Conservation (phyloP, 2,329 filamentous ascomycete genomes). For the Verticillium nubilum region DNA sequence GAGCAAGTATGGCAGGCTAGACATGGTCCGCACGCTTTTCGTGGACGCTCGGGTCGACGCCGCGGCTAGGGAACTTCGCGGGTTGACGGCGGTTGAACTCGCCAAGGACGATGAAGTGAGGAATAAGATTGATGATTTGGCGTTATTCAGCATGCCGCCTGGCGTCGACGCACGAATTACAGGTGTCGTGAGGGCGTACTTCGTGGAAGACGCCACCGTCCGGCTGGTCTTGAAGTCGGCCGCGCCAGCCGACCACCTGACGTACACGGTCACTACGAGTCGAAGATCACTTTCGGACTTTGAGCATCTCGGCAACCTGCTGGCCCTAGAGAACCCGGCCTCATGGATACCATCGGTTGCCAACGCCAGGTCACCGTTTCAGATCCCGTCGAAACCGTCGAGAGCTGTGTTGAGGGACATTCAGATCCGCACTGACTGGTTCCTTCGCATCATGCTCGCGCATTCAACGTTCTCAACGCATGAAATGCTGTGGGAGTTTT, state of each 20-base stretch:
- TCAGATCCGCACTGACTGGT: slow-evolving; percentile 80
- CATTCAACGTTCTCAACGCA: slow-evolving; percentile 94
- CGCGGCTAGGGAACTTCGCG: slow-evolving; percentile 75
- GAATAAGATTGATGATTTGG: slow-evolving; percentile 92
- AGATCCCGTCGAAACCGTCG: slow-evolving; percentile 88
- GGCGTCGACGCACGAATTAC: slow-evolving; percentile 77
- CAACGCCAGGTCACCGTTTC: slow-evolving; percentile 79
- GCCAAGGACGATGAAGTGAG: slow-evolving; percentile 97
- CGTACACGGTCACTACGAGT: slow-evolving; percentile 91
- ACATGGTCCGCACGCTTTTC: slow-evolving; percentile 86
- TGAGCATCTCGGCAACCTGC: slow-evolving; percentile 78
- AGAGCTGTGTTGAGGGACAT: slow-evolving; percentile 81
- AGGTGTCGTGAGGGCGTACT: slow-evolving; percentile 89
- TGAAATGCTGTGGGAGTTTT: slow-evolving; percentile 98
- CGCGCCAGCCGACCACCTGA: slow-evolving; percentile 72
- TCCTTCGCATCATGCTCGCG: slow-evolving; percentile 76
- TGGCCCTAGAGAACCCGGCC: slow-evolving; percentile 85
- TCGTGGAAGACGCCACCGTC: slow-evolving; percentile 93
- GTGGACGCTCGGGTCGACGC: slow-evolving; percentile 83
- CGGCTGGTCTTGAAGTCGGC: slow-evolving; percentile 92
- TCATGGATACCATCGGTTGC: slow-evolving; percentile 85
- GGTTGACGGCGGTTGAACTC: slow-evolving; percentile 88
- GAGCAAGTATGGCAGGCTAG: slow-evolving; percentile 94
- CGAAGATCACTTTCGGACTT: slow-evolving; percentile 84
- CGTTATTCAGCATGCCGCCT: slow-evolving; percentile 70